These are phyloP conservation scores for Aspergillus uvarum DNA, from an alignment of 2,329 filamentous ascomycete genomes.

Conservation along the genomic window DNA sequence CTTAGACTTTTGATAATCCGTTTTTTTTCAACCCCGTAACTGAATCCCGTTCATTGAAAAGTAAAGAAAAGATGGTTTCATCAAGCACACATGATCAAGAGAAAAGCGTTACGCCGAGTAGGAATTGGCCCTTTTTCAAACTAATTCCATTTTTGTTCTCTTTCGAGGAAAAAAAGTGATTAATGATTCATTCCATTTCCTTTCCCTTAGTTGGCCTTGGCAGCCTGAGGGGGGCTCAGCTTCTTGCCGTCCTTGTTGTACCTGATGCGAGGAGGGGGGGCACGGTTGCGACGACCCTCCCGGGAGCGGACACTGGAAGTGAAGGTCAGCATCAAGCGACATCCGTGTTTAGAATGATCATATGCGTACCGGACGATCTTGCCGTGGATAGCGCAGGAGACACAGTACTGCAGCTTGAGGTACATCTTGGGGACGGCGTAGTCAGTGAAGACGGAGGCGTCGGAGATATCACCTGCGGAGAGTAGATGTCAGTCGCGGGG, in stretches of 20 bases:
- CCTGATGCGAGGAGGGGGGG: constrained; percentile 91
- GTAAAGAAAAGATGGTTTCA: constrained; percentile 29
- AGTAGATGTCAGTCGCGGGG: neutral
- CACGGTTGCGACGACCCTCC: constrained; percentile 97
- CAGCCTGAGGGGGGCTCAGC: constrained; percentile 81
- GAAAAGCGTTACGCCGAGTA: constrained; percentile 25
- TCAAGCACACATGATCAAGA: constrained; percentile 27
- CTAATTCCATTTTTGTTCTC: constrained; percentile 38
- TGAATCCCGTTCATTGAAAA: constrained; percentile 28
- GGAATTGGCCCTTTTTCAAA: constrained; percentile 29
- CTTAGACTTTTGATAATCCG: neutral
- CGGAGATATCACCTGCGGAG: constrained; percentile 92
- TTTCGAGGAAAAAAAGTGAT: constrained; percentile 6
- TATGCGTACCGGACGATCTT: constrained; percentile 97
- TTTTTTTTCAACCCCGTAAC: constrained; percentile 20
- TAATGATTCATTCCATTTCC: constrained; percentile 19
- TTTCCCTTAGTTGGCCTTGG: constrained; percentile 57
- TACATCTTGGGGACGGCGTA: constrained; percentile 99
- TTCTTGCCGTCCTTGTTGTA: constrained; percentile 99
- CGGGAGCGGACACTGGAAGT: constrained; percentile 84
- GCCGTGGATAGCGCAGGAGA: constrained; percentile 99
- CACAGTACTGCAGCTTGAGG: constrained; percentile 99
- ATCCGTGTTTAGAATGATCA: neutral
- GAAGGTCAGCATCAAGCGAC: constrained; percentile 1
- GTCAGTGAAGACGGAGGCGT: constrained; percentile 98